Evolutionary conservation across 169 alveolate genomes (phyloP).

Genomic region (Cryptosporidium ubiquitum): DNA sequence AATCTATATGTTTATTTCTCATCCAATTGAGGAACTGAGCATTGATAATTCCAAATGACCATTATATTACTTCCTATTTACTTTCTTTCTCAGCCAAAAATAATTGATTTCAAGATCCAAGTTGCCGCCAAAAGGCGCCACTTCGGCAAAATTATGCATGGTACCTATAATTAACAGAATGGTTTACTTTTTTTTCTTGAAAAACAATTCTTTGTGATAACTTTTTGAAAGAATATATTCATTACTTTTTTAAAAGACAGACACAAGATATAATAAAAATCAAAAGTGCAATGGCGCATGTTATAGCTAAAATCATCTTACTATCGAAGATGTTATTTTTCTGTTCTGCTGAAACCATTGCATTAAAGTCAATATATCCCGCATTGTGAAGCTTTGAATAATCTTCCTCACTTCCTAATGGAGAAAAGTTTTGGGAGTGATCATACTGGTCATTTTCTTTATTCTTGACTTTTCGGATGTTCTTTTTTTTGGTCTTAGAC

Average conservation of each 20-base stretch:
- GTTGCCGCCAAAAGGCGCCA: slow-evolving; percentile 22
- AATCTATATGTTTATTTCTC: no score
- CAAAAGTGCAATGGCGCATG: slow-evolving; percentile 5
- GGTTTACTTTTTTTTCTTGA: neutral
- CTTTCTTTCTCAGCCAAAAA: neutral
- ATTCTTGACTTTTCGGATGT: neutral
- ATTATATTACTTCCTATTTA: neutral
- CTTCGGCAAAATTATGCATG: neutral
- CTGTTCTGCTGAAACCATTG: slow-evolving; percentile 16
- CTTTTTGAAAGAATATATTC: neutral
- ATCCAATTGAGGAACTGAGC: neutral
- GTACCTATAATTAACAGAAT: neutral
- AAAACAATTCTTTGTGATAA: neutral
- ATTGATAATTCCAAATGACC: neutral
- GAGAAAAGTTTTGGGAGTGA: neutral
- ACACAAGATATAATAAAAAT: slow-evolving; percentile 25
- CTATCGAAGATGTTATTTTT: slow-evolving; percentile 11
- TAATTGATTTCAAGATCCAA: neutral
- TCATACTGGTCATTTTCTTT: neutral
- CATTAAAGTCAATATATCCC: slow-evolving; percentile 37
- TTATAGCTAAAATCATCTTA: slow-evolving; percentile 43
- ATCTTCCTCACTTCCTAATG: slow-evolving; percentile 12
- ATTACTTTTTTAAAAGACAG: slow-evolving; percentile 16
- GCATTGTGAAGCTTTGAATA: slow-evolving; percentile 7
- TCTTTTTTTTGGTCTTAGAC: neutral